Evolutionary conservation across 805 yeast species (phyloP).

Genomic region (Candida morakotiae): DNA sequence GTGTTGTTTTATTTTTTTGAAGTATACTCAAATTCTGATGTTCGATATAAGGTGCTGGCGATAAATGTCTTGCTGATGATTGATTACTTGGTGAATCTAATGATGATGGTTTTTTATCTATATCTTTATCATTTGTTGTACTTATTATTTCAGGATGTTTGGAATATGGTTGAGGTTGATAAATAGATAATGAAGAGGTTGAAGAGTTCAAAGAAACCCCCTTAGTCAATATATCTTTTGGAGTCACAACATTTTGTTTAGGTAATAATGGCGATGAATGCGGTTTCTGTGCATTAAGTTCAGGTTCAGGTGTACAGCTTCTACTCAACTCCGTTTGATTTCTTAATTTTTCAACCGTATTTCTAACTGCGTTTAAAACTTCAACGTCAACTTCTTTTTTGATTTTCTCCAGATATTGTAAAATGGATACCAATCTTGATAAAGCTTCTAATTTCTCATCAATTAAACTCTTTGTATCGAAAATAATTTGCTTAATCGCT

Average conservation of each 20-base stretch:
- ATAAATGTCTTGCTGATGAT: conserved; percentile 57
- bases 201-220: conserved; percentile 13
- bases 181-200: conserved; percentile 12
- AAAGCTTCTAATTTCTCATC: conserved; percentile 66
- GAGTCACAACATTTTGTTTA: conserved; percentile 35
- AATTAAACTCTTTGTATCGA: conserved; percentile 62
- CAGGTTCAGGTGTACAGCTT: conserved; percentile 4
- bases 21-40: conserved; percentile 58
- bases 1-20: conserved; percentile 50
- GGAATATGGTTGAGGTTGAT: conserved; percentile 5
- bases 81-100: conserved; percentile 28
- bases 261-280: conserved; percentile 1
- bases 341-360: conserved; percentile 55
- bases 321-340: conserved; percentile 22
- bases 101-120: conserved; percentile 17
- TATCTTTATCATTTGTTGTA: conserved; percentile 24
- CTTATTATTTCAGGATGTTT: conserved; percentile 18
- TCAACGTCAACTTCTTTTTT: conserved; percentile 72
- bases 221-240: conserved; percentile 34
- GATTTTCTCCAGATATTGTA: conserved; percentile 71
- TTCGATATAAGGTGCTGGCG: conserved; percentile 45
- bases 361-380: conserved; percentile 59
- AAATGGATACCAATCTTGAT: conserved; percentile 65
- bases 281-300: not conserved
- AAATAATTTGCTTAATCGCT: conserved; percentile 57